Percentiles rank a stretch among this genome's conserved stretches.
Conservation (phyloP, 331 rosid species). For the Telfairia occidentalis region DNA sequence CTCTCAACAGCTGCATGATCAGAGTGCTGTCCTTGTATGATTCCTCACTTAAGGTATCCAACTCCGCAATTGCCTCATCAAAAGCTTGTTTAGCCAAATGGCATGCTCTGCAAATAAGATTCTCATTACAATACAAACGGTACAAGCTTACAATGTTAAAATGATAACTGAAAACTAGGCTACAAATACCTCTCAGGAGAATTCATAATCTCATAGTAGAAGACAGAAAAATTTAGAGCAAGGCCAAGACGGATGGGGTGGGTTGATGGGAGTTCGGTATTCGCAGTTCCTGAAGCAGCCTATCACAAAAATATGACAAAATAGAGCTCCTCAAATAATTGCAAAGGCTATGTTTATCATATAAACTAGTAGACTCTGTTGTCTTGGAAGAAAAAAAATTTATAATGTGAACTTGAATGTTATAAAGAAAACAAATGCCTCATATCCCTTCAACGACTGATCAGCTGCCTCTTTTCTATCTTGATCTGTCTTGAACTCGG, state of each 20-base stretch:
- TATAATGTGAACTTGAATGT: constrained; percentile 15
- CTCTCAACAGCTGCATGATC: constrained; percentile 98
- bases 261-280: constrained; percentile 85
- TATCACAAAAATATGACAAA: constrained; percentile 17
- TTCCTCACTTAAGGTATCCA: constrained; percentile 97
- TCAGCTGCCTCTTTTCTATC: constrained; percentile 96
- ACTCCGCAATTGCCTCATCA: constrained; percentile 98
- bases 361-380: not conserved
- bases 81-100: constrained; percentile 99
- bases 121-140: constrained; percentile 7
- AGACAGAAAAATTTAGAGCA: constrained; percentile 96
- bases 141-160: not conserved
- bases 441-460: constrained; percentile 87
- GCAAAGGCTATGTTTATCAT: not conserved
- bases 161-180: not conserved
- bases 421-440: constrained; percentile 34
- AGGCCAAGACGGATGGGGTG: constrained; percentile 98
- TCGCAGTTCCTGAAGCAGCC: constrained; percentile 89
- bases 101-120: constrained; percentile 63
- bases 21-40: constrained; percentile 98
- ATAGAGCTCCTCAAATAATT: constrained; percentile 15
- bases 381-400: too few species aligned
- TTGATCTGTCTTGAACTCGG: constrained; percentile 94
- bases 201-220: constrained; percentile 94
- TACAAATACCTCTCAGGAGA: constrained; percentile 74